phyloP scores from a whole-genome alignment of 805 yeast genomes.

The Saturnispora sekii region DNA sequence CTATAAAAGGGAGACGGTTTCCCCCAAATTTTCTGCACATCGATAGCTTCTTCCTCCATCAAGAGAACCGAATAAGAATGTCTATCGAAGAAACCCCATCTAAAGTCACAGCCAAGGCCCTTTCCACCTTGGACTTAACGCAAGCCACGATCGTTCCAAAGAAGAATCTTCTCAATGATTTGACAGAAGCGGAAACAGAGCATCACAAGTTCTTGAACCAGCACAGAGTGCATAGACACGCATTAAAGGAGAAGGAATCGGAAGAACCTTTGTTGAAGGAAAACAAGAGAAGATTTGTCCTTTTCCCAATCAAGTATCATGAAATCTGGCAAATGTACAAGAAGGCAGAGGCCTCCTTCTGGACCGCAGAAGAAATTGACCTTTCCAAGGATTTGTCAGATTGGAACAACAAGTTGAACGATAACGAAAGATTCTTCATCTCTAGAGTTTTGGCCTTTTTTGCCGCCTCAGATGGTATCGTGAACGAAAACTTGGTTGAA shows the following conservation, averaged over 20 bases:
- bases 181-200: conserved; percentile 21
- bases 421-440: conserved; percentile 86
- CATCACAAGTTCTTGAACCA: conserved; percentile 50
- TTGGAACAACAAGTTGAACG: conserved; percentile 85
- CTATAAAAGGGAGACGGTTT: neutral
- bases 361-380: conserved; percentile 99
- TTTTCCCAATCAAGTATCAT: conserved; percentile 93
- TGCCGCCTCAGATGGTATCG: conserved; percentile 98
- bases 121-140: conserved; percentile 40
- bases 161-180: conserved; percentile 25
- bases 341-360: conserved; percentile 98
- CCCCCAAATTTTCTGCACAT: neutral
- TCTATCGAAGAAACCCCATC: conserved; percentile 63
- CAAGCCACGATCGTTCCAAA: conserved; percentile 25
- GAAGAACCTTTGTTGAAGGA: conserved; percentile 83
- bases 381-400: conserved; percentile 83
- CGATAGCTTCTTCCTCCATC: neutral
- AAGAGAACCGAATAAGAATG: conserved; percentile 21
- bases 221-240: conserved; percentile 64
- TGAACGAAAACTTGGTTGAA: conserved; percentile 94
- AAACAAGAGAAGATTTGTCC: conserved; percentile 80
- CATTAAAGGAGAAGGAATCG: conserved; percentile 64
- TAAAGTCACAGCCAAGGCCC: conserved; percentile 49
- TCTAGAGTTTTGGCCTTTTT: conserved; percentile 93
- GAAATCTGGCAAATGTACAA: conserved; percentile 99